phyloP scores from a whole-genome alignment of 2,329 filamentous ascomycete genomes.

The Pochonia chlamydosporia region DNA sequence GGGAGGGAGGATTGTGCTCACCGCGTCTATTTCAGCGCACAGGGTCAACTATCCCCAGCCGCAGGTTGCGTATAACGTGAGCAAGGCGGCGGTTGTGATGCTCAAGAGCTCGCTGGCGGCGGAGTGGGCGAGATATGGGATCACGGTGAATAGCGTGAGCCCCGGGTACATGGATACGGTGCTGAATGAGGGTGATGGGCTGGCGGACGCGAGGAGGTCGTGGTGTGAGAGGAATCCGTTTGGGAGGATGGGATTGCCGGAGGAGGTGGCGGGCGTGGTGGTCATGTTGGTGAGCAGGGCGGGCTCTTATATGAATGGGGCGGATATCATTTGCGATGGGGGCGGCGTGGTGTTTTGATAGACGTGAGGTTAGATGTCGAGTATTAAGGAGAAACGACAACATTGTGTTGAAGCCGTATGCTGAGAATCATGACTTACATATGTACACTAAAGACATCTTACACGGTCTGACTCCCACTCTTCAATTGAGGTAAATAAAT shows the following conservation, averaged over 20 bases:
- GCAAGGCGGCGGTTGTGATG: slow-evolving; percentile 60
- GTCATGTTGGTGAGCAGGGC: slow-evolving; percentile 55
- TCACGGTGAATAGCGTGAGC: slow-evolving; percentile 63
- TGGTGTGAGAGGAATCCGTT: slow-evolving; percentile 58
- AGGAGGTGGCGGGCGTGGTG: slow-evolving; percentile 57
- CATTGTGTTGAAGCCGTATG: too few species aligned
- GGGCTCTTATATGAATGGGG: slow-evolving; percentile 63
- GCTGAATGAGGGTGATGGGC: slow-evolving; percentile 59
- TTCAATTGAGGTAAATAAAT: too few species aligned
- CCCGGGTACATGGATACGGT: slow-evolving; percentile 77
- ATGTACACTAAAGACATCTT: too few species aligned
- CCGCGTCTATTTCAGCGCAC: slow-evolving; percentile 63
- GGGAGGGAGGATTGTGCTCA: slow-evolving; percentile 60
- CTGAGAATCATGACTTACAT: too few species aligned
- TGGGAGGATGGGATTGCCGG: slow-evolving; percentile 58
- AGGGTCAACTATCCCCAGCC: slow-evolving; percentile 67
- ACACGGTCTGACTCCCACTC: too few species aligned
- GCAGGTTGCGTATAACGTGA: slow-evolving; percentile 66
- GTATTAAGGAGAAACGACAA: too few species aligned
- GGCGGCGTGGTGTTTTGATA: slow-evolving; percentile 24
- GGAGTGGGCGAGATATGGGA: slow-evolving; percentile 67
- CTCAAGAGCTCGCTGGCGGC: slow-evolving; percentile 61
- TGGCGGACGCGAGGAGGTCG: slow-evolving; percentile 44
- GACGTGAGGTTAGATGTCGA: too few species aligned
- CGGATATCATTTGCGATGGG: slow-evolving; percentile 61